Evolutionary conservation across 2,329 filamentous ascomycete genomes (phyloP).

Genomic region (Trichoderma gracile): DNA sequence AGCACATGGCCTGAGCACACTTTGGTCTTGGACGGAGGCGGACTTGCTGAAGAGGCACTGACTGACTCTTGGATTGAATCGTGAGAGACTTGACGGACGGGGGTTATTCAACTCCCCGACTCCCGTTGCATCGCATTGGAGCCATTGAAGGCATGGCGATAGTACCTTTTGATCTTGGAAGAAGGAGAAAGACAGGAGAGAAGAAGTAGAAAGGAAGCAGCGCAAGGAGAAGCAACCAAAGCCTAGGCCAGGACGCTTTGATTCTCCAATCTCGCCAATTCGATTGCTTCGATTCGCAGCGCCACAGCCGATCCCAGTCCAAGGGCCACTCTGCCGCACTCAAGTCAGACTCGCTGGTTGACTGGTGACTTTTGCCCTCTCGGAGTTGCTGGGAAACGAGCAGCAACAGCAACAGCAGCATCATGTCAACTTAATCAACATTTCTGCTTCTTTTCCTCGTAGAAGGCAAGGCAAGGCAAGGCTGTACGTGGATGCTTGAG

Average conservation of each 20-base stretch:
- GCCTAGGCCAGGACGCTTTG: background rate
- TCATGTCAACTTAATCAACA: too few species aligned
- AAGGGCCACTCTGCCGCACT: background rate
- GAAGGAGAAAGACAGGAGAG: background rate
- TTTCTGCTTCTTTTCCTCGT: too few species aligned
- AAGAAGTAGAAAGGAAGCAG: too few species aligned
- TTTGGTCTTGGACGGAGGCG: background rate
- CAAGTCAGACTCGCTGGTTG: background rate
- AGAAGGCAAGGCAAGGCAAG: too few species aligned
- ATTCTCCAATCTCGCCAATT: background rate
- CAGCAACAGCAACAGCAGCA: too few species aligned
- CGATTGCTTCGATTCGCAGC: constrained; percentile 8
- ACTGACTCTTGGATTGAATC: too few species aligned
- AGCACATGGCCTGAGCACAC: constrained; percentile 20
- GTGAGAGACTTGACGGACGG: background rate
- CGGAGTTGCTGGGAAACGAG: constrained; percentile 6
- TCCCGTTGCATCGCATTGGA: too few species aligned
- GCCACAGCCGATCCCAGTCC: constrained; percentile 10
- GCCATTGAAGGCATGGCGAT: too few species aligned
- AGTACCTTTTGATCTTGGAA: too few species aligned
- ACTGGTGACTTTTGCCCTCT: too few species aligned
- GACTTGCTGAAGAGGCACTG: constrained; percentile 8
- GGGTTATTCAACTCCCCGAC: background rate
- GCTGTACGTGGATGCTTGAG: too few species aligned
- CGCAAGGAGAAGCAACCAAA: too few species aligned